Base-by-base conservation (phyloP, 495 filamentous ascomycete species). In the Aspergillus incahuasiensis region DNA sequence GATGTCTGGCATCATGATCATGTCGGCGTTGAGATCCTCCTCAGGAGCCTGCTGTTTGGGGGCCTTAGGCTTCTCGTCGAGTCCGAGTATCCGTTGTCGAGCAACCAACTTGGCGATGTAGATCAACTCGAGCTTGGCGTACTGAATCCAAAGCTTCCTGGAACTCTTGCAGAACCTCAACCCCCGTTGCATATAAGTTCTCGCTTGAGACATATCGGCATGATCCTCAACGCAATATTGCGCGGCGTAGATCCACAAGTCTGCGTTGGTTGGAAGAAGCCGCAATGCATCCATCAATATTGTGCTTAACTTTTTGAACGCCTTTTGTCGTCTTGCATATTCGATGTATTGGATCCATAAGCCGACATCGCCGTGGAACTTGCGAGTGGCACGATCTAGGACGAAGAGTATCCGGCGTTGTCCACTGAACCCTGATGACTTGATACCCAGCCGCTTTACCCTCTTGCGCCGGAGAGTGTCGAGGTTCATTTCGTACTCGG, bases 331-430 rank as follows among this genome's bases (percentile, higher is more conserved):
- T 57, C 82, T 75, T 5, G 89, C 86, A 70, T 88, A 97, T 39
- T 89, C 84, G 45, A 97, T 84, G 67, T 96, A 97, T 60, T 92
- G 87, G 66, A 89, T 82, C 94, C 94, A 99, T n/a, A 97, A 74
- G 11, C 79, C 82, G 12, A 92, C 52, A 64, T 88, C 87, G 1
- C 90, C 92, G 3, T 86, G 86, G 66, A 97, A 94, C 61, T 89
- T 92, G 67, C 82, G 81, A 12, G 91, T 92, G 22, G 84, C 91
- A 34, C 94, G 86, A 64, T 97, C 90, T 24, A 96, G 83, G 56
- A 97, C 83, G 66, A 86, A 87, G 65, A 96, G 92, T 58, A 95
- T 89, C 30, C 90, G 85, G 28, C 86, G 83, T 63, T 92, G 84
- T 38, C 90, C 89, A 46, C 79, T 80, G 69, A 87, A 81, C 16